Base-by-base conservation (phyloP, 2,329 filamentous ascomycete species). In the Ophiostoma sp. region DNA sequence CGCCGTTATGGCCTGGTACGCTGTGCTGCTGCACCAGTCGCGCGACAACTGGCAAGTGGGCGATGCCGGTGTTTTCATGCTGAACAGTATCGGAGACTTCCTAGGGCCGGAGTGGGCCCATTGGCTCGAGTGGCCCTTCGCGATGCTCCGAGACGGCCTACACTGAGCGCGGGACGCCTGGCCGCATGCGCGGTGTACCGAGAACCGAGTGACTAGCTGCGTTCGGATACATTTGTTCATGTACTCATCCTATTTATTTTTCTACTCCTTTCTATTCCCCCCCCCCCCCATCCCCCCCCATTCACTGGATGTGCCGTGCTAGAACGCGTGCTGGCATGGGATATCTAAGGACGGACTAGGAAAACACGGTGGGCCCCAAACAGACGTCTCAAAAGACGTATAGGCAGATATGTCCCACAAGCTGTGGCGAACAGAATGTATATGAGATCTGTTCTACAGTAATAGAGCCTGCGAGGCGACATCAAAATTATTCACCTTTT, bases 1-100 rank as follows among this genome's bases (percentile, higher is more conserved):
- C 31, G 78, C 79, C 1, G 76, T 82, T 2, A 74, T 86, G 9
- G 81, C 81, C 3, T 83, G 84, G 75, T 86, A 84, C 76, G 84
- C 82, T 2, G 79, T 83, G 3, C 77, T 85, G 45, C 75, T 86
- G 39, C 82, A 86, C 74, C 76, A 77, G 22, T 77, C 76, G 22
- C 77, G 78, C n/a, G 71, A 78, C 1, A 78, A 77, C 22, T 84
- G 82, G 82, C 76, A 82, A 25, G 77, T 83, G 70, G 77, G 77
- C 9, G 77, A 79, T 22, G 75, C 79, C 2, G 81, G 81, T 3
- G 72, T 75, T 68, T 79, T 77, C 39, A 69, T 82, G 2, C 76
- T 83, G 2, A 69, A 76, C 11, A 76, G 75, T 2, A 74, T 80
- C 28, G 70, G 77, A 0, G 70, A 75, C 3, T 78, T 78, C 55